Percentiles rank a stretch among this genome's conserved stretches.
Conservation (phyloP, 257 asterid species). For the Hygrophila difformis region DNA sequence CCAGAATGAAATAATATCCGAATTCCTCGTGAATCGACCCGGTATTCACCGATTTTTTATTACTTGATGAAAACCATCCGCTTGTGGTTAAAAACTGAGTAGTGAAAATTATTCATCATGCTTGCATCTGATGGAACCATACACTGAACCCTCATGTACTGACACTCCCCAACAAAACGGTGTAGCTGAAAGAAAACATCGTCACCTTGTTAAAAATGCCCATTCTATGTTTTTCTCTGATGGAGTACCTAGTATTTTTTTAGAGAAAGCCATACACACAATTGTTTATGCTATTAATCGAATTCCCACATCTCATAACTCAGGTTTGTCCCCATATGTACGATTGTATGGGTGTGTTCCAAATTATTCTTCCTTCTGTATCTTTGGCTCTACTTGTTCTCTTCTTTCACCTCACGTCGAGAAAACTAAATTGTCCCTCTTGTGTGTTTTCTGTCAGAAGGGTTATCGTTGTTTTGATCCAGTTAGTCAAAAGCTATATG, state of each 20-base stretch:
- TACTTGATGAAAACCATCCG: no score
- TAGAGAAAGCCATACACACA: background rate
- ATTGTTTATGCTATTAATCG: background rate
- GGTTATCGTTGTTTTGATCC: constrained; percentile 1
- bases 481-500: background rate
- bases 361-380: background rate
- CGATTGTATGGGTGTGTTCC: background rate
- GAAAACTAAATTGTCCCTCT: background rate
- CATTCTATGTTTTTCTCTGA: background rate
- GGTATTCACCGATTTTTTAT: no score
- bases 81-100: no score
- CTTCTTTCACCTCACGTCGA: background rate
- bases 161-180: no score
- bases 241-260: background rate
- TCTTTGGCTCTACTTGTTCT: background rate
- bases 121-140: constrained; percentile 3
- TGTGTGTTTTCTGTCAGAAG: background rate
- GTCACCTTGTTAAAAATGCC: background rate
- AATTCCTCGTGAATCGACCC: no score
- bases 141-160: background rate
- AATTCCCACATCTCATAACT: background rate
- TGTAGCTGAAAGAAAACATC: background rate
- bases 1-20: no score
- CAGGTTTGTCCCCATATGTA: background rate
- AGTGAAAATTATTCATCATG: no score